Base-by-base conservation (phyloP, 768 basidiomycete species). In the Nidula microcarpa region DNA sequence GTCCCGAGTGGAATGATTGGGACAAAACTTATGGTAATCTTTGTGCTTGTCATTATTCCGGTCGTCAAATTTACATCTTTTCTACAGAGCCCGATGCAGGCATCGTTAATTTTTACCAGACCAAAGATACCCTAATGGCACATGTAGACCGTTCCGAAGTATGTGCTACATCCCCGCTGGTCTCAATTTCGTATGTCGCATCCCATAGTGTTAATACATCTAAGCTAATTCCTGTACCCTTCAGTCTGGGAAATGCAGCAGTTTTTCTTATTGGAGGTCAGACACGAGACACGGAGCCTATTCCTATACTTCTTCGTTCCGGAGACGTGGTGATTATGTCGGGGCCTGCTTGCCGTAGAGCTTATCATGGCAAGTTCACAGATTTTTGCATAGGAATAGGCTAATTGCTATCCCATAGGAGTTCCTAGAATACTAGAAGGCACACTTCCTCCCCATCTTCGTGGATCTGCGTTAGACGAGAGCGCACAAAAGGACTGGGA, bases 121-220 rank as follows among this genome's bases (percentile, higher is more conserved):
- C 78, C 44, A 89, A 86, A 81, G 94, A 98, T 57, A 91, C 94
- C 0, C 81, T 99, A 16, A 98, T 98, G 89, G 96, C 84, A 0
- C 96, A 99, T 66, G 92, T 97, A n/a, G 96, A 99, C 68, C 89
- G 91, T 16, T 94, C 95, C 17, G 96, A 99, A 70, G 79, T 96
- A 7, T 96, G 94, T 60, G 85, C 92, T 2, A 91, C 91, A 4
- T 87, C 92, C 0, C 96, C 96, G 0, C 79, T 99, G 0, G 91
- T 98, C 5, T 97, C 94, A 0, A 85, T 99, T 48, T 97, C 94
- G 94, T 95, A 58, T 61, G 89, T 68, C n/a, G 37, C 37, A 39
- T 39, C 9, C 44, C 14, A 17, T 2, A 23, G 34, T n/a, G 33
- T 33, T 30, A 33, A 23, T 10, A 34, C 49, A 30, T 16, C 46